These are phyloP conservation scores for Chenopodium quinoa DNA, from an alignment of 148 eudicot genomes.

Conservation along the genomic window DNA sequence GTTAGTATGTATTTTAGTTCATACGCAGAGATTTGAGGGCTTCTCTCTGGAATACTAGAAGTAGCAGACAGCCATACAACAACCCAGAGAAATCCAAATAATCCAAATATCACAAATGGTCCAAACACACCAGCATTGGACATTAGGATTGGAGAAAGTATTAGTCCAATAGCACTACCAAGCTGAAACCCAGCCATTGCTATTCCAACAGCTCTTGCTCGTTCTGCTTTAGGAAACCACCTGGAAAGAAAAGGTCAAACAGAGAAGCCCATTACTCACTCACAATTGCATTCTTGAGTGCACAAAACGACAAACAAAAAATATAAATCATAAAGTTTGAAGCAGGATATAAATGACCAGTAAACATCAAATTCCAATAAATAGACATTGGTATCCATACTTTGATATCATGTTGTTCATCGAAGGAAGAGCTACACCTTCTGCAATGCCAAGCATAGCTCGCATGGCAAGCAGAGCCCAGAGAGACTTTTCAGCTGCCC, in stretches of 20 bases:
- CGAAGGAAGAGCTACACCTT: slow-evolving; percentile 97
- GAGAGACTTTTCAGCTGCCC: slow-evolving; percentile 82
- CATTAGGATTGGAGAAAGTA: slow-evolving; percentile 91
- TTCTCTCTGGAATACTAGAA: slow-evolving; percentile 76
- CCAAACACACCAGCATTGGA: slow-evolving; percentile 82
- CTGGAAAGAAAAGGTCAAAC: slow-evolving; percentile 37
- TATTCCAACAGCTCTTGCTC: slow-evolving; percentile 88
- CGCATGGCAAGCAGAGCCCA: slow-evolving; percentile 68
- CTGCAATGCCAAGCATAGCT: slow-evolving; percentile 80
- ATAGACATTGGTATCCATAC: slow-evolving; percentile 29
- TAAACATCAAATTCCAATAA: not conserved
- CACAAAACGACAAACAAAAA: not conserved
- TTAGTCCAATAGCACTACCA: slow-evolving; percentile 88
- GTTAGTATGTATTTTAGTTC: slow-evolving; percentile 73
- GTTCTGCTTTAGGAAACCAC: slow-evolving; percentile 88
- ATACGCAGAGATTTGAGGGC: slow-evolving; percentile 63
- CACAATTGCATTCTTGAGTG: not conserved
- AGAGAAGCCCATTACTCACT: slow-evolving; percentile 14
- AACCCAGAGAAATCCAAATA: slow-evolving; percentile 88
- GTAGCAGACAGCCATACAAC: slow-evolving; percentile 92
- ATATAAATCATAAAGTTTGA: not conserved
- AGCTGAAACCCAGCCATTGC: slow-evolving; percentile 98
- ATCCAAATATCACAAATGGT: slow-evolving; percentile 91
- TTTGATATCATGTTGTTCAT: slow-evolving; percentile 91
- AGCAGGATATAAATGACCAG: not conserved